Evolutionary conservation across 2,329 filamentous ascomycete species (phyloP).

Genomic region (Colletotrichum tamarilloi): DNA sequence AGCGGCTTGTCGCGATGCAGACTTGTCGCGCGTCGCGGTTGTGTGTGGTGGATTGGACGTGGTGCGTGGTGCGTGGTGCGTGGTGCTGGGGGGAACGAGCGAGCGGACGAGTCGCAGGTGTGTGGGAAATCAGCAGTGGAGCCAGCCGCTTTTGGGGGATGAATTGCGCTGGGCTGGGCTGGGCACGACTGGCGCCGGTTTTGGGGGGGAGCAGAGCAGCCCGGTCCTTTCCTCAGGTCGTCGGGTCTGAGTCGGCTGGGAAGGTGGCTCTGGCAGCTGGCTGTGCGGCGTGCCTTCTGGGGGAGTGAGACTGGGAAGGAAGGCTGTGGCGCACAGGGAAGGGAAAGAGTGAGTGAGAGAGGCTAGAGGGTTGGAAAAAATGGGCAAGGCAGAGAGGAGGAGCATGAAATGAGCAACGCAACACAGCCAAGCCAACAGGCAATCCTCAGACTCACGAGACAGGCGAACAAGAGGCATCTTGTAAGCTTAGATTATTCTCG

Average conservation of each 20-base stretch:
- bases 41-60: slow-evolving; percentile 42
- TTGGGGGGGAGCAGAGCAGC: not conserved
- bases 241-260: not conserved
- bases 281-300: not conserved
- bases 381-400: not conserved
- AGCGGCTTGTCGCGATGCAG: slow-evolving; percentile 36
- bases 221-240: not conserved
- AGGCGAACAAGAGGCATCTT: not conserved
- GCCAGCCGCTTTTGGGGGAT: slow-evolving; percentile 25
- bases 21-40: slow-evolving; percentile 39
- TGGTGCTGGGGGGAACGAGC: slow-evolving; percentile 22
- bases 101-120: slow-evolving; percentile 27
- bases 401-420: slow-evolving; percentile 4
- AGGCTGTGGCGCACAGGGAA: slow-evolving; percentile 4
- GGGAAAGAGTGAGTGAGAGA: not conserved
- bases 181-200: not conserved
- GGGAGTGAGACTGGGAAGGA: not conserved
- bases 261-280: slow-evolving; percentile 1
- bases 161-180: slow-evolving; percentile 3
- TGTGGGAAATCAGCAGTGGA: slow-evolving; percentile 33
- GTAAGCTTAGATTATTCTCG: not conserved
- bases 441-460: not conserved
- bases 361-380: not conserved
- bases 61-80: slow-evolving; percentile 39
- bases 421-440: slow-evolving; percentile 3